phyloP scores from a whole-genome alignment of 2,329 filamentous ascomycete species.

The Zasmidium angulare region DNA sequence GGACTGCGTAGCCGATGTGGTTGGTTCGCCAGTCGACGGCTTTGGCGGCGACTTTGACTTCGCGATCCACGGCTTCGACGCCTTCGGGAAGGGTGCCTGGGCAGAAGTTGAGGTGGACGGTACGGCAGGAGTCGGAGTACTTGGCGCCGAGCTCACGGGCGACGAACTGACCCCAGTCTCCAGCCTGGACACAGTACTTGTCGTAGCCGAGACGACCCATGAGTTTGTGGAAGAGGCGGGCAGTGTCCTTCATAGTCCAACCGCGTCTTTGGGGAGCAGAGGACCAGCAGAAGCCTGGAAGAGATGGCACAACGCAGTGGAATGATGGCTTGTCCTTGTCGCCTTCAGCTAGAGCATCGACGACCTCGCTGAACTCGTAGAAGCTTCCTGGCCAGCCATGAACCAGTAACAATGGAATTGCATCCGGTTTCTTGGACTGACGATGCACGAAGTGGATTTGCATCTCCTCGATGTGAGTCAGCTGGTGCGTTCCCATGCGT shows the following conservation, averaged over 20 bases:
- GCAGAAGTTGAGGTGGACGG: conserved; percentile 45
- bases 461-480: conserved; percentile 36
- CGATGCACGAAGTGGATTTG: conserved; percentile 44
- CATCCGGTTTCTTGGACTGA: conserved; percentile 32
- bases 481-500: conserved; percentile 35
- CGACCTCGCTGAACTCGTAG: conserved; percentile 45
- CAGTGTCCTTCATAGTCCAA: conserved; percentile 41
- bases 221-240: conserved; percentile 39
- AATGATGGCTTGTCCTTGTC: conserved; percentile 44
- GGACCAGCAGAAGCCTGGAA: conserved; percentile 57
- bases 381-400: conserved; percentile 51
- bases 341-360: conserved; percentile 34
- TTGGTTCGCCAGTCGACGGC: conserved; percentile 39
- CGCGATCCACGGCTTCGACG: conserved; percentile 34
- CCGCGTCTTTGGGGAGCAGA: conserved; percentile 29
- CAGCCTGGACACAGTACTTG: conserved; percentile 40
- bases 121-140: conserved; percentile 38
- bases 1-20: conserved; percentile 45
- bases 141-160: conserved; percentile 40
- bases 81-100: conserved; percentile 38
- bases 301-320: conserved; percentile 58
- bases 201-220: conserved; percentile 44
- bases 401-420: conserved; percentile 43
- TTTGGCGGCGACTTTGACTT: conserved; percentile 34
- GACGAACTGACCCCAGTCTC: conserved; percentile 45